Percentiles rank a stretch among this genome's conserved stretches.
phyloP scores from a whole-genome alignment of 129 eudicot genomes.

The Lonicera japonica region DNA sequence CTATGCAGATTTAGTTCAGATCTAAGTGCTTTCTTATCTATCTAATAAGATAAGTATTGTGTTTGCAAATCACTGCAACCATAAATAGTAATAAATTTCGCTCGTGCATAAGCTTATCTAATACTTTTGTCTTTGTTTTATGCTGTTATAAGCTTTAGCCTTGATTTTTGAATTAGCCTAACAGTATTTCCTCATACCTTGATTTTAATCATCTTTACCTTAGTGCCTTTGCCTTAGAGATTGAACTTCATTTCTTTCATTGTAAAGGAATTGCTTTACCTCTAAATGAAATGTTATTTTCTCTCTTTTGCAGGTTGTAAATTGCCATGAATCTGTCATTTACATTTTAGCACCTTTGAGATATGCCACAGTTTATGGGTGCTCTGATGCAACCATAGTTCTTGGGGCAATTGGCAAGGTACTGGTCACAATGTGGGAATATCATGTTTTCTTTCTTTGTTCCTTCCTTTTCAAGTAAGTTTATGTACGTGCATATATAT shows the following conservation, averaged over 20 bases:
- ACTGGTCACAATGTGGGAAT: constrained; percentile 3
- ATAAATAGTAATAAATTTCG: background rate
- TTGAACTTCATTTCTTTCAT: background rate
- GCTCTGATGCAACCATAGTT: constrained; percentile 94
- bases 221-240: too few species aligned
- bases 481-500: too few species aligned
- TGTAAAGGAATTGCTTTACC: constrained; percentile 76
- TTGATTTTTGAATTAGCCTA: too few species aligned
- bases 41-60: too few species aligned
- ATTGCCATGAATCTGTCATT: constrained; percentile 92
- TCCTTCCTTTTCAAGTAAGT: too few species aligned
- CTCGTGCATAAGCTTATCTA: background rate
- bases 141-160: too few species aligned
- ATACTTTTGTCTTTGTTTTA: too few species aligned
- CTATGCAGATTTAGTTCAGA: background rate
- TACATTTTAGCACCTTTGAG: constrained; percentile 86
- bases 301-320: constrained; percentile 56
- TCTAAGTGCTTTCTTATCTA: too few species aligned
- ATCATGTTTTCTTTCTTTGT: background rate
- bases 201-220: too few species aligned
- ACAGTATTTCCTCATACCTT: too few species aligned
- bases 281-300: constrained; percentile 3
- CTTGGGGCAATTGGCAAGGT: constrained; percentile 99
- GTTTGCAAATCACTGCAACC: too few species aligned
- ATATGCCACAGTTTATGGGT: constrained; percentile 89